Evolutionary conservation across 2,329 filamentous ascomycete genomes (phyloP).

Genomic region (Sordariomycetes sp.): DNA sequence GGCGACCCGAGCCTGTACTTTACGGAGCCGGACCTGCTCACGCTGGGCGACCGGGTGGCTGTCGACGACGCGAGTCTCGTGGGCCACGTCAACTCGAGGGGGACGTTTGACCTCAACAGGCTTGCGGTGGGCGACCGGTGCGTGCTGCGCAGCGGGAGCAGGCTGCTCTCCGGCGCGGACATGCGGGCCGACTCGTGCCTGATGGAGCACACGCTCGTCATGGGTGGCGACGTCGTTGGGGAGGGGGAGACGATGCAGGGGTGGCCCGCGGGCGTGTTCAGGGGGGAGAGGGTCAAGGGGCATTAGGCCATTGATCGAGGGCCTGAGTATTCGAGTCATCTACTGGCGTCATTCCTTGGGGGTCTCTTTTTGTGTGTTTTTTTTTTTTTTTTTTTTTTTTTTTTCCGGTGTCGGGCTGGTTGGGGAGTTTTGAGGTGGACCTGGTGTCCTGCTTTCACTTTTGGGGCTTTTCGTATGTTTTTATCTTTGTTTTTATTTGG

Average conservation of each 20-base stretch:
- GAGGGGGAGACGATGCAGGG: conserved; percentile 36
- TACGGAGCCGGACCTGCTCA: conserved; percentile 43
- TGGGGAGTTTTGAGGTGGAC: too few relatives aligned
- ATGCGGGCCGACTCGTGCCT: conserved; percentile 40
- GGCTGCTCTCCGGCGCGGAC: conserved; percentile 35
- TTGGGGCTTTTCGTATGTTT: too few relatives aligned
- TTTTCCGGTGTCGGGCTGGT: too few relatives aligned
- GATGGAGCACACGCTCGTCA: conserved; percentile 42
- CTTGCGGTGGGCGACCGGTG: conserved; percentile 35
- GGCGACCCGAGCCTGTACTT: conserved; percentile 37
- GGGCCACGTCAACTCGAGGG: conserved; percentile 41
- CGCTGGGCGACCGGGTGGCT: conserved; percentile 34
- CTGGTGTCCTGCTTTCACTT: too few relatives aligned
- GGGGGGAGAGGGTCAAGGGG: conserved; percentile 8
- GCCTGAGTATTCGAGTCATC: too few relatives aligned
- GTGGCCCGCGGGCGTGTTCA: conserved; percentile 34
- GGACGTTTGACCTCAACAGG: conserved; percentile 40
- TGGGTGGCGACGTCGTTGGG: conserved; percentile 41
- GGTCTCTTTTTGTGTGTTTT: too few relatives aligned
- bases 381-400: too few relatives aligned
- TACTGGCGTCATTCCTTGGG: too few relatives aligned
- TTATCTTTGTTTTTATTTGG: too few relatives aligned
- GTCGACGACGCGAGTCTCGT: conserved; percentile 44
- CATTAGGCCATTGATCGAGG: too few relatives aligned
- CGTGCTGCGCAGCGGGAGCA: conserved; percentile 35